Base-by-base conservation (phyloP, 441 rosid genomes). In the Erodium chrysanthum region DNA sequence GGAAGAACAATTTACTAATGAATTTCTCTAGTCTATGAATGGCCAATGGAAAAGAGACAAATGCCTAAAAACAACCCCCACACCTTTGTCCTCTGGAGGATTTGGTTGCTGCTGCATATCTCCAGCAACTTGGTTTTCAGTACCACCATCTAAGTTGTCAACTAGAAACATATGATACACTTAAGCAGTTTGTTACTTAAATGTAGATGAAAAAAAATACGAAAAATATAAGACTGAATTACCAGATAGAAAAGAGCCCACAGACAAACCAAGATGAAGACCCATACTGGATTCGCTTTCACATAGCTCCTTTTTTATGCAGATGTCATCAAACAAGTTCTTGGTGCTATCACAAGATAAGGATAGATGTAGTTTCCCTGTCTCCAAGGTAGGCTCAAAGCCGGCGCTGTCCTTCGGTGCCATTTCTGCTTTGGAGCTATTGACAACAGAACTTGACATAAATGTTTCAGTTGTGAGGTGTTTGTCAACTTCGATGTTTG, bases 181-280 rank as follows among this genome's bases (percentile, higher is more conserved):
- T 23, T 59, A 58, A 69, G 20, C 37, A 69, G 35, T 20, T 27
- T 50, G 59, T 1, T 68, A 10, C 22, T 14, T 42, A 37, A 25
- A 23, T 9, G 33, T 48, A n/a, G 18, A 35, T 63, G 21, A 10
- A 29, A 15, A 21, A 61, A 17, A 4, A 20, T 62, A 62, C 10
- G 59, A 52, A 52, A 25, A 60, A 60, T 60, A 12, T 11, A 12
- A 60, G 31, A 25, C 64, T 14, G 65, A 67, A 64, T 74, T 82
- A 82, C 87, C 84, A 68, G 78, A 69, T 66, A 72, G 66, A 76
- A 73, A 75, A n/a, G 73, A 76, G 70, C 74, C 76, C 76, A 72
- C 37, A 14, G 83, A 74, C 52, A 83, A 78, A 73, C 85, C 85
- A 82, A 82, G 83, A 77, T 79, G 80, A 74, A 79, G 83, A 66